These are phyloP conservation scores for Colletotrichum musicola DNA, from an alignment of 2,329 filamentous ascomycete species.

Conservation along the genomic window DNA sequence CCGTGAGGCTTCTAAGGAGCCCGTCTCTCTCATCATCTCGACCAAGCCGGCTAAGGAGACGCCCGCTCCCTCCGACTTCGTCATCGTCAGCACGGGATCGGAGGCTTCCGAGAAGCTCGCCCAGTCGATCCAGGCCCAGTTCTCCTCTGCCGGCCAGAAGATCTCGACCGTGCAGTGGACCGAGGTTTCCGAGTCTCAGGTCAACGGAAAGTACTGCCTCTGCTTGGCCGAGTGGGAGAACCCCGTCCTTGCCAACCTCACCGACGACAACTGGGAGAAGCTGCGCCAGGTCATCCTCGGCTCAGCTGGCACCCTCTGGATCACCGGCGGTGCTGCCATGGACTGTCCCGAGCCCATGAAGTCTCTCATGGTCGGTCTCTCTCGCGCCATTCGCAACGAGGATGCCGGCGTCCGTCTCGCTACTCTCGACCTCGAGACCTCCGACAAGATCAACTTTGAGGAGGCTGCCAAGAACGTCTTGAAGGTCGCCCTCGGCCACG, in stretches of 20 bases:
- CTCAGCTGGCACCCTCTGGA: conserved; percentile 33
- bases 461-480: conserved; percentile 12
- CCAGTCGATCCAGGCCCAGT: conserved; percentile 8
- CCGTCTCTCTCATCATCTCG: conserved; percentile 31
- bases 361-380: conserved; percentile 34
- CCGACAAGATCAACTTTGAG: conserved; percentile 7
- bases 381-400: conserved; percentile 40
- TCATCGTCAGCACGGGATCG: conserved; percentile 17
- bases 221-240: conserved; percentile 28
- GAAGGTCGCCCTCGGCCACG: conserved; percentile 14
- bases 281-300: conserved; percentile 22
- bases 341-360: conserved; percentile 31
- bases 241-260: conserved; percentile 9
- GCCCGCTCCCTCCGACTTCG: conserved; percentile 12
- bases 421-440: conserved; percentile 29
- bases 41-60: conserved; percentile 23
- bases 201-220: conserved; percentile 27
- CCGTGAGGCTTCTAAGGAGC: conserved; percentile 29
- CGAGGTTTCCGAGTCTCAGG: background rate
- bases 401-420: conserved; percentile 32
- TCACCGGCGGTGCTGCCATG: conserved; percentile 36
- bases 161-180: conserved; percentile 4
- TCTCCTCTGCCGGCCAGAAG: background rate
- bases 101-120: conserved; percentile 9
- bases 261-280: conserved; percentile 26